Evolutionary conservation across 805 yeast genomes (phyloP).

Genomic region (Schwanniomyces pseudopolymorphus): DNA sequence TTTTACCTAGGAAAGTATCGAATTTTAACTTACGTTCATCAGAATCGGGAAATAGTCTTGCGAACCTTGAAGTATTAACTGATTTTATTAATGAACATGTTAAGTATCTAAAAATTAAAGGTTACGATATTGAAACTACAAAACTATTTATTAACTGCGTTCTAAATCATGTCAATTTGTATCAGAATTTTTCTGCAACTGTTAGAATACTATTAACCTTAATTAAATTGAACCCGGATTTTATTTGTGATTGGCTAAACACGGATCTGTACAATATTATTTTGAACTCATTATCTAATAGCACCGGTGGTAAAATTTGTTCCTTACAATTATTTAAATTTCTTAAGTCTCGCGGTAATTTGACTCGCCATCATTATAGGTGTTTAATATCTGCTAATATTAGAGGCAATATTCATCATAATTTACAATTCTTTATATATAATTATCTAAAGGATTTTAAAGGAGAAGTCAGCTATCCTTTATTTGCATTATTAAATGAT

Average conservation of each 20-base stretch:
- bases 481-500: slow-evolving; percentile 10
- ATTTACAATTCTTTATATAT: slow-evolving; percentile 22
- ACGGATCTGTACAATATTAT: slow-evolving; percentile 30
- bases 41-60: slow-evolving; percentile 30
- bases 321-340: slow-evolving; percentile 23
- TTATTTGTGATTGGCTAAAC: slow-evolving; percentile 24
- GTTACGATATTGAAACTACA: slow-evolving; percentile 15
- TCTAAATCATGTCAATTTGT: slow-evolving; percentile 31
- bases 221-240: slow-evolving; percentile 12
- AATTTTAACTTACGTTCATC: slow-evolving; percentile 26
- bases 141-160: slow-evolving; percentile 35
- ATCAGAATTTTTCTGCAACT: slow-evolving; percentile 36
- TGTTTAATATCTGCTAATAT: slow-evolving; percentile 23
- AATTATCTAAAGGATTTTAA: slow-evolving; percentile 17
- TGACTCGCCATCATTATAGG: slow-evolving; percentile 18
- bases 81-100: slow-evolving; percentile 24
- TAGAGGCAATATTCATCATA: slow-evolving; percentile 22
- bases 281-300: slow-evolving; percentile 22
- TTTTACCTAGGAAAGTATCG: slow-evolving; percentile 18
- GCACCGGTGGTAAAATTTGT: slow-evolving; percentile 26
- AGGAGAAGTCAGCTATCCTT: slow-evolving; percentile 7
- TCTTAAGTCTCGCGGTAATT: slow-evolving; percentile 10
- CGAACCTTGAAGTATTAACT: slow-evolving; percentile 24
- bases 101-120: slow-evolving; percentile 13
- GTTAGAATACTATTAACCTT: slow-evolving; percentile 18